These are phyloP conservation scores for Leccinum insolens DNA, from an alignment of 1,284 basidiomycete species.

Conservation along the genomic window DNA sequence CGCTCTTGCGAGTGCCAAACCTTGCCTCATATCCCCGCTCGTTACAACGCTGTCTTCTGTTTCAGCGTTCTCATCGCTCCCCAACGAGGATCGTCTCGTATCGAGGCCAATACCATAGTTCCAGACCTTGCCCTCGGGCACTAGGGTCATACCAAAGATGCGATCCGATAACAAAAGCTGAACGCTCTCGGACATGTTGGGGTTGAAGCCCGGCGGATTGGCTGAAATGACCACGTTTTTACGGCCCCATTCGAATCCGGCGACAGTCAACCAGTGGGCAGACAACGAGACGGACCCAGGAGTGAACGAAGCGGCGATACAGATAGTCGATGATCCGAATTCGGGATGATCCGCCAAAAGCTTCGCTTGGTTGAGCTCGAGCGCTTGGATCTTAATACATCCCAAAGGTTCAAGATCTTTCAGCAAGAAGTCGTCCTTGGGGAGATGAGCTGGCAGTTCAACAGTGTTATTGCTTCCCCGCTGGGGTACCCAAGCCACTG, in stretches of 20 bases:
- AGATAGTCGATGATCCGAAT: conserved; percentile 94
- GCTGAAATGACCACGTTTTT: conserved; percentile 59
- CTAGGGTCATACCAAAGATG: conserved; percentile 88
- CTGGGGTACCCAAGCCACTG: conserved; percentile 95
- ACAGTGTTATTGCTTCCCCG: conserved; percentile 94
- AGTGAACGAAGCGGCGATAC: conserved; percentile 94
- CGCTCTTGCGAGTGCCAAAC: too few relatives aligned
- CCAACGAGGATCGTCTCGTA: too few relatives aligned
- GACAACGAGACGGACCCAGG: conserved; percentile 97
- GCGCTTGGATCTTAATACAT: conserved; percentile 97
- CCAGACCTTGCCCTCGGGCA: conserved; percentile 92
- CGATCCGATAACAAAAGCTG: conserved; percentile 95
- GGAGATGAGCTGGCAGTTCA: conserved; percentile 85
- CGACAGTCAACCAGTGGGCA: conserved; percentile 86
- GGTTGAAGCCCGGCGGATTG: conserved; percentile 74
- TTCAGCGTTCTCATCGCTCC: too few relatives aligned
- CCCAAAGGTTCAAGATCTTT: conserved; percentile 95
- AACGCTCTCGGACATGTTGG: conserved; percentile 96
- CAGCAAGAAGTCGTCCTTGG: conserved; percentile 91
- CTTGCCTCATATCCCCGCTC: too few relatives aligned
- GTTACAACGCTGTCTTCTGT: too few relatives aligned
- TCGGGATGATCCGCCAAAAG: conserved; percentile 96
- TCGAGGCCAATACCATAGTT: conserved; percentile 87
- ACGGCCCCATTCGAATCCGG: conserved; percentile 98
- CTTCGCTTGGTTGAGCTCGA: conserved; percentile 94